Conservation (phyloP, 306 rosid genomes). For the Cicer cuneatum region DNA sequence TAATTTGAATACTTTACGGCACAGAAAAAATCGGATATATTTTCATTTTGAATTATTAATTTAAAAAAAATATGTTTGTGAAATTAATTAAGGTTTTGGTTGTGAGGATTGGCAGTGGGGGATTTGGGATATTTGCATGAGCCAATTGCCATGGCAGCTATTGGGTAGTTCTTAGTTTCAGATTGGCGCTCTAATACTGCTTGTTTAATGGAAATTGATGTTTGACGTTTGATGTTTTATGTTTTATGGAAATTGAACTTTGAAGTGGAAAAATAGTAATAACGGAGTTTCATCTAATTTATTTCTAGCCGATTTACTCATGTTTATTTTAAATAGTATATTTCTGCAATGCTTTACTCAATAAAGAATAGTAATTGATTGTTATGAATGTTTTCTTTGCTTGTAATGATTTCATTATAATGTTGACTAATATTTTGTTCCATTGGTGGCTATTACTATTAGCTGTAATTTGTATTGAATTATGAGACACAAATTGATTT, state of each 20-base stretch:
- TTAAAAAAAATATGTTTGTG: not conserved
- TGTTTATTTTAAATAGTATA: not conserved
- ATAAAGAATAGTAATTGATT: constrained; percentile 1
- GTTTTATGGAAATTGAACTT: too few species aligned
- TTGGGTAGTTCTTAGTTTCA: constrained; percentile 19
- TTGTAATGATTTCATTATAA: constrained; percentile 10
- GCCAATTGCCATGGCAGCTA: not conserved
- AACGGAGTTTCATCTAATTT: not conserved
- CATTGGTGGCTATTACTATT: constrained; percentile 17
- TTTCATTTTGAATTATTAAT: not conserved
- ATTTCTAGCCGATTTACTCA: not conserved
- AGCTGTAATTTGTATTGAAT: constrained; percentile 3
- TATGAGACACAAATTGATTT: not conserved
- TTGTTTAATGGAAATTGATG: not conserved
- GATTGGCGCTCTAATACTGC: constrained; percentile 8
- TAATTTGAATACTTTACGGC: not conserved
- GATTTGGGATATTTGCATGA: constrained; percentile 24
- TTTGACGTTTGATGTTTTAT: not conserved
- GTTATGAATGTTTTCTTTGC: constrained; percentile 1
- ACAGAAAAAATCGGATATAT: not conserved
- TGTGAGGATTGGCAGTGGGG: constrained; percentile 31
- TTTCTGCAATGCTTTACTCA: constrained; percentile 12
- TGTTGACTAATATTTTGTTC: constrained; percentile 12
- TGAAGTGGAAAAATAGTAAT: not conserved
- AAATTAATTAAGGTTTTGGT: constrained; percentile 9